Conservation (phyloP, 257 asterid species). For the Paraleonurus japonicus region DNA sequence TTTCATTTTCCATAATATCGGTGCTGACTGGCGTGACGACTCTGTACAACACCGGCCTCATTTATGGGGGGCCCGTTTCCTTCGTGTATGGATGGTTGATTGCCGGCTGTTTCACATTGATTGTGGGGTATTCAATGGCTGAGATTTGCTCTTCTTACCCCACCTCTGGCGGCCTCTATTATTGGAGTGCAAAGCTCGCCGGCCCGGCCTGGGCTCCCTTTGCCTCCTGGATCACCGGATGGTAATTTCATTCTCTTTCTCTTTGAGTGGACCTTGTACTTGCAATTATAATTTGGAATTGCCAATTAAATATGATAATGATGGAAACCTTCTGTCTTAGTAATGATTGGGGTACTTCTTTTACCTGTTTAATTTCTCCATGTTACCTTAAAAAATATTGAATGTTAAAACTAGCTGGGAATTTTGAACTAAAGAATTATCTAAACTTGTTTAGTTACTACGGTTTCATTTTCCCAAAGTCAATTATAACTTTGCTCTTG, state of each 20-base stretch:
- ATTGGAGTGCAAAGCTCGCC: slow-evolving; percentile 98
- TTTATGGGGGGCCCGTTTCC: slow-evolving; percentile 82
- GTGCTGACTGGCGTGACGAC: slow-evolving; percentile 94
- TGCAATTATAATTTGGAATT: background rate
- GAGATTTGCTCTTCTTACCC: slow-evolving; percentile 98
- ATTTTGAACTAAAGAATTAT: too few species aligned
- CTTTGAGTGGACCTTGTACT: background rate
- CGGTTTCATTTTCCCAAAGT: too few species aligned
- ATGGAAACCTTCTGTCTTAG: background rate
- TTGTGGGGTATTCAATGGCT: slow-evolving; percentile 90
- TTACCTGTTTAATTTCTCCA: too few species aligned
- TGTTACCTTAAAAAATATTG: background rate
- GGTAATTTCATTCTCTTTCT: slow-evolving; percentile 39
- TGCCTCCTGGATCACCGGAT: slow-evolving; percentile 98
- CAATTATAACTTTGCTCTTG: too few species aligned
- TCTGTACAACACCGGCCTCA: slow-evolving; percentile 79
- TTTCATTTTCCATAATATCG: slow-evolving; percentile 85
- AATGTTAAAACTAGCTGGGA: background rate
- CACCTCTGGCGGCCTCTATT: slow-evolving; percentile 97
- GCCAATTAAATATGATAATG: background rate
- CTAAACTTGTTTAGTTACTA: too few species aligned
- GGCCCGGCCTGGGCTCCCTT: slow-evolving; percentile 98
- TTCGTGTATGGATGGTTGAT: slow-evolving; percentile 88
- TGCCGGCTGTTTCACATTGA: slow-evolving; percentile 76
- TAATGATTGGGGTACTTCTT: too few species aligned